phyloP scores from a whole-genome alignment of 2,329 filamentous ascomycete species.

The Fusarium verticillioides region DNA sequence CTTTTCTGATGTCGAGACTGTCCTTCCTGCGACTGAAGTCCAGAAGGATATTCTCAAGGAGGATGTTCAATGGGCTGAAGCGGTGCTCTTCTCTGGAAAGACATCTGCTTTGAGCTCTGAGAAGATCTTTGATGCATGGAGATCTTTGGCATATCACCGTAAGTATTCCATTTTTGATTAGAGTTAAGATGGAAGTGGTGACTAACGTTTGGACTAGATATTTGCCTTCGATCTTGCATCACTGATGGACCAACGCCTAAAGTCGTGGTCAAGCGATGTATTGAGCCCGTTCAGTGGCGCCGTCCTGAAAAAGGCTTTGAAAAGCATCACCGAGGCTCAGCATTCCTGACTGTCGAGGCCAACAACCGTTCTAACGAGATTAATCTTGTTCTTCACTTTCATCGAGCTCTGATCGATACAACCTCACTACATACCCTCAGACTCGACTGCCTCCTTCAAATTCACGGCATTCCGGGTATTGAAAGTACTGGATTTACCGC shows the following conservation, averaged over 20 bases:
- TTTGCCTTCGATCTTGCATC: slow-evolving; percentile 10
- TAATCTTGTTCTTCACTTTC: slow-evolving; percentile 8
- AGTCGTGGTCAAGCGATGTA: not conserved
- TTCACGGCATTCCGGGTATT: slow-evolving; percentile 2
- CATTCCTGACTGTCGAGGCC: not conserved
- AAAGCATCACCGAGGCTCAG: not conserved
- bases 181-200: accelerated
- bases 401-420: not conserved
- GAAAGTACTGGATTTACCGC: slow-evolving; percentile 6
- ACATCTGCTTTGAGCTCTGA: not conserved
- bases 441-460: slow-evolving; percentile 2
- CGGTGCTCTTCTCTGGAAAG: slow-evolving; percentile 3
- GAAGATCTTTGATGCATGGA: slow-evolving; percentile 4
- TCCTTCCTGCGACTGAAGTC: slow-evolving; percentile 2
- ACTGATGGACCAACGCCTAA: not conserved
- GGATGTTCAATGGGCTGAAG: slow-evolving; percentile 18
- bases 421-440: slow-evolving; percentile 1
- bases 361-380: not conserved
- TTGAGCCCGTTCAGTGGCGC: slow-evolving; percentile 8
- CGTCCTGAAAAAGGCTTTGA: not conserved
- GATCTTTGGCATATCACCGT: slow-evolving; percentile 6
- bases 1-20: not conserved
- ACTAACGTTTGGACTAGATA: not conserved
- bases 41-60: slow-evolving; percentile 10
- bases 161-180: not conserved